phyloP scores from a whole-genome alignment of 129 eudicot species.

The Escallonia herrerae region DNA sequence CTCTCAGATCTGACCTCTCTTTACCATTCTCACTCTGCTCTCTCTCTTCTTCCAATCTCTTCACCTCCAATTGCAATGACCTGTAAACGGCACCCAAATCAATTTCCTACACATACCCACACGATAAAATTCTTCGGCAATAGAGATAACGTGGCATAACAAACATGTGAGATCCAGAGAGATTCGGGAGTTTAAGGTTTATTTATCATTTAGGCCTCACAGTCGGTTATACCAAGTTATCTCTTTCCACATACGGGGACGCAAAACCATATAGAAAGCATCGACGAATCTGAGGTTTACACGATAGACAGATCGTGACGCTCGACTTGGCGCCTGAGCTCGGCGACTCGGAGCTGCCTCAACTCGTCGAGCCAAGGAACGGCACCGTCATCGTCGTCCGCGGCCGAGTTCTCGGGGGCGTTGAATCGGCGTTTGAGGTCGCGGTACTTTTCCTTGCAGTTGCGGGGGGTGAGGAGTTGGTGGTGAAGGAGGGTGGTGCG shows the following conservation, averaged over 20 bases:
- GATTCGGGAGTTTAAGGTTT: too few species aligned
- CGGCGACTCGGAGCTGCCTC: slow-evolving; percentile 61
- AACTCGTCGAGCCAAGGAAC: slow-evolving; percentile 67
- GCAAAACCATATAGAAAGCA: too few species aligned
- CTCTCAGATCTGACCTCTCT: slow-evolving; percentile 33
- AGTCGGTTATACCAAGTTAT: too few species aligned
- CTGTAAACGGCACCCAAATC: slow-evolving; percentile 16
- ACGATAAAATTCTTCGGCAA: too few species aligned
- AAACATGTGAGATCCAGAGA: too few species aligned
- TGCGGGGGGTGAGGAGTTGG: slow-evolving; percentile 28
- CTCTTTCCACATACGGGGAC: too few species aligned
- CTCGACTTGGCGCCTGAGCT: slow-evolving; percentile 59
- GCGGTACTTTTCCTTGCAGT: slow-evolving; percentile 44
- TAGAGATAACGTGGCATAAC: too few species aligned
- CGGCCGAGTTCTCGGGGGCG: neutral
- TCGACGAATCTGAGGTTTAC: slow-evolving; percentile 29
- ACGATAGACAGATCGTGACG: slow-evolving; percentile 80
- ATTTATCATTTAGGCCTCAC: too few species aligned
- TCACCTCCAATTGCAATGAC: slow-evolving; percentile 77
- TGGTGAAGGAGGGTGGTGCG: slow-evolving; percentile 29
- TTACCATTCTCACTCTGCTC: slow-evolving; percentile 26
- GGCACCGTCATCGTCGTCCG: slow-evolving; percentile 7
- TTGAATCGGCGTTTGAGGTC: slow-evolving; percentile 63
- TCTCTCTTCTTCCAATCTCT: slow-evolving; percentile 66
- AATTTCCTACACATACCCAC: too few species aligned